Evolutionary conservation across 2,329 filamentous ascomycete genomes (phyloP).

Genomic region (Talaromyces funiculosus): DNA sequence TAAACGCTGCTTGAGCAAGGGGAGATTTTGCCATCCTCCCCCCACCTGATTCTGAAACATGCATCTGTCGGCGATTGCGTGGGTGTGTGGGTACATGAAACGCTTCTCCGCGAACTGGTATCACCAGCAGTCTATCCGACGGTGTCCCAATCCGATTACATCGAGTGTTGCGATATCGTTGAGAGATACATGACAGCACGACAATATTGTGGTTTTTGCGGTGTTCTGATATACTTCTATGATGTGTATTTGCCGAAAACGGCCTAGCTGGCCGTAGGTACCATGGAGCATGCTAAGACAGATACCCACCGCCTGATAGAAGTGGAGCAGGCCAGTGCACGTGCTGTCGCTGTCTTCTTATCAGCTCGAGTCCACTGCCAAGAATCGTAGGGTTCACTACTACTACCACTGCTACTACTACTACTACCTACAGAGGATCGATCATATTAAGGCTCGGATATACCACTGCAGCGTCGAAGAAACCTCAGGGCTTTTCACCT

Average conservation of each 20-base stretch:
- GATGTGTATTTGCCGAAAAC: neutral
- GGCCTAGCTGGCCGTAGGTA: neutral
- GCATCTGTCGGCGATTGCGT: neutral
- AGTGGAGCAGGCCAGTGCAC: neutral
- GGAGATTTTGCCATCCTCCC: neutral
- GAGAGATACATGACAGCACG: too few relatives aligned
- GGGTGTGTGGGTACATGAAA: neutral
- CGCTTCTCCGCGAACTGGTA: neutral
- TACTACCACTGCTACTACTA: too few relatives aligned
- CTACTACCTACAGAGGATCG: too few relatives aligned
- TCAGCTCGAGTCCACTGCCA: neutral
- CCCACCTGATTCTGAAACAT: constrained; percentile 3
- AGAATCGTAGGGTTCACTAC: neutral
- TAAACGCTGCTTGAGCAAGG: neutral
- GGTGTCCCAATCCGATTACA: too few relatives aligned
- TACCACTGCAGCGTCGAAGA: neutral
- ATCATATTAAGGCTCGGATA: too few relatives aligned
- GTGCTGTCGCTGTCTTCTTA: neutral
- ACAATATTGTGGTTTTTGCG: too few relatives aligned
- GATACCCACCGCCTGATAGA: neutral
- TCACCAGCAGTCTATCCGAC: too few relatives aligned
- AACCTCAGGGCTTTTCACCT: too few relatives aligned
- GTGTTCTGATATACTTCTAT: too few relatives aligned
- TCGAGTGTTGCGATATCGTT: neutral
- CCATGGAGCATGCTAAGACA: neutral